Percentiles rank a stretch among this genome's conserved stretches.
phyloP scores from a whole-genome alignment of 2,329 filamentous ascomycete species.

The Teratosphaeria destructans region DNA sequence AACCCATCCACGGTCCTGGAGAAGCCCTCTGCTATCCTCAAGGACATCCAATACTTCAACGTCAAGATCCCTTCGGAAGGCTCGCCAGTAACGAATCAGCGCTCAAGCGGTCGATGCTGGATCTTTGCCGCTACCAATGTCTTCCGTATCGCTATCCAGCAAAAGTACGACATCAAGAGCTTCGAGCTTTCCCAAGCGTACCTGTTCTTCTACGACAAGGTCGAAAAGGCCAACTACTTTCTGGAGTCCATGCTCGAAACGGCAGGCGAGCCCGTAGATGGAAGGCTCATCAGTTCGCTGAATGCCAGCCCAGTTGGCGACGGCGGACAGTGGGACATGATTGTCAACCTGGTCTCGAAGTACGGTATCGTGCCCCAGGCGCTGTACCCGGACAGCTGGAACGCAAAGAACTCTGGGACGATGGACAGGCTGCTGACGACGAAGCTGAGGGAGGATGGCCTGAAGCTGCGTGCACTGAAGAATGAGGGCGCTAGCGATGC shows the following conservation, averaged over 20 bases:
- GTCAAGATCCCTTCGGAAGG: constrained; percentile 73
- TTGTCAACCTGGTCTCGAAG: constrained; percentile 52
- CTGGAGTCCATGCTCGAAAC: constrained; percentile 75
- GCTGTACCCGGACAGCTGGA: constrained; percentile 74
- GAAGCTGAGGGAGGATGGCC: constrained; percentile 75
- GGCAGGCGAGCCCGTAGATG: constrained; percentile 57
- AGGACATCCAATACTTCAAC: constrained; percentile 74
- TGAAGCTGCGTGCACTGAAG: constrained; percentile 56
- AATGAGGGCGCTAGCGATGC: constrained; percentile 23
- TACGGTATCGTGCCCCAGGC: constrained; percentile 71
- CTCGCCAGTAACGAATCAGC: constrained; percentile 73
- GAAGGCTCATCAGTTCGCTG: constrained; percentile 60
- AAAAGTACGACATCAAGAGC: constrained; percentile 62
- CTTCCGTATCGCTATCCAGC: constrained; percentile 80
- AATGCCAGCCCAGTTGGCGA: constrained; percentile 61
- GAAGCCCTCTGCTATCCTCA: constrained; percentile 51
- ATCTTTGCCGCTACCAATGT: constrained; percentile 87
- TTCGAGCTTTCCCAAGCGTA: constrained; percentile 86
- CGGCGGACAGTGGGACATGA: constrained; percentile 89
- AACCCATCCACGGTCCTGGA: constrained; percentile 57
- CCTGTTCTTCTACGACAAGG: constrained; percentile 88
- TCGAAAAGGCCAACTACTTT: constrained; percentile 86
- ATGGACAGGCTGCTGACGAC: constrained; percentile 69
- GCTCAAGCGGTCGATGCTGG: constrained; percentile 76
- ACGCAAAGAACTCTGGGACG: constrained; percentile 57